phyloP scores from a whole-genome alignment of 2,329 filamentous ascomycete genomes.

The Alternaria sp. region DNA sequence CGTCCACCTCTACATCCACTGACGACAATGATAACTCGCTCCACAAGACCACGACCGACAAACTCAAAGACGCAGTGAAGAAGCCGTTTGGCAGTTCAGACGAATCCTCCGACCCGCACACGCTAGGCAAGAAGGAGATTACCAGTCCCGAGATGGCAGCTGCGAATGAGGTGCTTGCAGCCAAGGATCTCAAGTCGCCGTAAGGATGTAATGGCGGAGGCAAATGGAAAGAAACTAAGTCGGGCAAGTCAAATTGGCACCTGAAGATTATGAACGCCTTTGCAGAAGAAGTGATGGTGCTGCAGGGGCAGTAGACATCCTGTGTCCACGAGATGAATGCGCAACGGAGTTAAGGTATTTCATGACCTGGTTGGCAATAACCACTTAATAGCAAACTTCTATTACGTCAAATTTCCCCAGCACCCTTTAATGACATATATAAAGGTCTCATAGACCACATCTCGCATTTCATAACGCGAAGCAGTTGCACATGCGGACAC shows the following conservation, averaged over 20 bases:
- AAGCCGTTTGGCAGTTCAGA: conserved; percentile 7
- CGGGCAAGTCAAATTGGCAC: not conserved
- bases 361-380: not conserved
- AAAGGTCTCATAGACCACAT: not conserved
- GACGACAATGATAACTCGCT: not conserved
- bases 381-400: not conserved
- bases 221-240: not conserved
- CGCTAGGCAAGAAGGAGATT: not conserved
- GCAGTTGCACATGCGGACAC: not conserved
- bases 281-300: not conserved
- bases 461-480: not conserved
- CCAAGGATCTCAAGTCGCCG: conserved; percentile 6
- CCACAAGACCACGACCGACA: conserved; percentile 5
- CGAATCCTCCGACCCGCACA: not conserved
- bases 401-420: not conserved
- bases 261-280: not conserved
- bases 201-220: not conserved
- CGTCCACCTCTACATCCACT: not conserved
- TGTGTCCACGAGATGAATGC: not conserved
- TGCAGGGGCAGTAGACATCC: not conserved
- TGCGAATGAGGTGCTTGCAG: conserved; percentile 10
- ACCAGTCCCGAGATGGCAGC: conserved; percentile 9
- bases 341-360: not conserved
- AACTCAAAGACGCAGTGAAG: conserved; percentile 15
- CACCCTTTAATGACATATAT: not conserved